These are phyloP conservation scores for Voacanga thouarsii DNA, from an alignment of 257 asterid genomes.

Conservation along the genomic window DNA sequence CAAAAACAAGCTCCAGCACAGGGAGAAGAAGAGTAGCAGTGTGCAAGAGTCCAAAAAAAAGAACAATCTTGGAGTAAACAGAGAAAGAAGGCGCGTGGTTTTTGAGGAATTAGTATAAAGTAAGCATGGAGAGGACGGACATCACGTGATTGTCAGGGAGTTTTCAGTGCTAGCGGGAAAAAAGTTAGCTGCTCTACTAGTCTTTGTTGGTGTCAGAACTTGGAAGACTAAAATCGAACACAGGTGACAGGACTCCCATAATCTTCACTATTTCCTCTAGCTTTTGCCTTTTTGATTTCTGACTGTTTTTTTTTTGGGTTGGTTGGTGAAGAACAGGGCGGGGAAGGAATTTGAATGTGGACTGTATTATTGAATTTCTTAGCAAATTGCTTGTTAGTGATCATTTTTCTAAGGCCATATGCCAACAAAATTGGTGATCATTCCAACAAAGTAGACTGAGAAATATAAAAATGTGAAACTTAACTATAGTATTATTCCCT, in stretches of 20 bases:
- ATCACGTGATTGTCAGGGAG: constrained; percentile 79
- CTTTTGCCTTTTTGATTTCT: background rate
- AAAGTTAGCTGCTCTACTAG: constrained; percentile 25
- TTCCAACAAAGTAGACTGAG: too few relatives aligned
- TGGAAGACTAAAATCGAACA: constrained; percentile 22
- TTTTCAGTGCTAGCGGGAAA: constrained; percentile 18
- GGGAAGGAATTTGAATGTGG: constrained; percentile 12
- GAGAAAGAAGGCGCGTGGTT: constrained; percentile 25
- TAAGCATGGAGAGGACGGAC: constrained; percentile 24
- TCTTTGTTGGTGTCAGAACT: constrained; percentile 35
- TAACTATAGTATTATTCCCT: too few relatives aligned
- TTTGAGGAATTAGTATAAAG: constrained; percentile 9
- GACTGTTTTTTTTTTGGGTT: too few relatives aligned
- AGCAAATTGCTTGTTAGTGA: background rate
- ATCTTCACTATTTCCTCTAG: background rate
- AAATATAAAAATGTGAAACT: too few relatives aligned
- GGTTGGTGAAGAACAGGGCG: background rate
- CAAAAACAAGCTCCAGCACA: background rate
- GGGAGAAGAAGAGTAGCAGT: constrained; percentile 6
- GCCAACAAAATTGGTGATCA: background rate
- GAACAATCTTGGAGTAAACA: background rate
- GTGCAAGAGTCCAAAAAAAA: constrained; percentile 5
- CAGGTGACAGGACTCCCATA: background rate
- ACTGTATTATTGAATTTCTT: background rate
- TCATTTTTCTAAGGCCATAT: background rate